Conservation (phyloP, 2,329 filamentous ascomycete species). For the Stachybotrys echinatus region DNA sequence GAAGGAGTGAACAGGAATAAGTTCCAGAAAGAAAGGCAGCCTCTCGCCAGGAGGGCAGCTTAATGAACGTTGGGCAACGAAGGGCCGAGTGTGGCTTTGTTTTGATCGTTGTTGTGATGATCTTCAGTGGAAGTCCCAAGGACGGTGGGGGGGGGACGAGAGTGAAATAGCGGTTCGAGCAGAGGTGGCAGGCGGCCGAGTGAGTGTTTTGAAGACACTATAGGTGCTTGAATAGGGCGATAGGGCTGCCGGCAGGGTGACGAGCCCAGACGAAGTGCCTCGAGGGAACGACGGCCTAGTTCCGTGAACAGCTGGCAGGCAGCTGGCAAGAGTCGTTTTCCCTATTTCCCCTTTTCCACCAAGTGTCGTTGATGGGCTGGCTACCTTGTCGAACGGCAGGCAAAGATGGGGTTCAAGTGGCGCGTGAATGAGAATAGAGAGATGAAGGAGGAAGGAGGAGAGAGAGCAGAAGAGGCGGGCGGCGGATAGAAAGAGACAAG, state of each 20-base stretch:
- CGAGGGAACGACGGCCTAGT: neutral
- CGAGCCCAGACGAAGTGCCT: neutral
- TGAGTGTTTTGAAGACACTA: neutral
- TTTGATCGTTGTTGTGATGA: constrained; percentile 5
- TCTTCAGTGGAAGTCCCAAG: neutral
- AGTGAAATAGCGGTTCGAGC: constrained; percentile 1
- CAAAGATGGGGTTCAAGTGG: neutral
- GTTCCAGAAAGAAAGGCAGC: neutral
- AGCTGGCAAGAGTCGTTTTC: neutral
- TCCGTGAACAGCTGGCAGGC: neutral
- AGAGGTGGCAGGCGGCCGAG: neutral
- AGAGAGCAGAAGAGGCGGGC: no score
- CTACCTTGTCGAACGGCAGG: no score
- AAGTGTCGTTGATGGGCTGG: no score
- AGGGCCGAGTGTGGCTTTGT: neutral
- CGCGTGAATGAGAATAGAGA: neutral
- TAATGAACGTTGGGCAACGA: neutral
- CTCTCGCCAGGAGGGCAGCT: neutral
- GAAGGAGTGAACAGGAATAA: neutral
- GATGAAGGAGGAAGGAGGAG: constrained; percentile 4
- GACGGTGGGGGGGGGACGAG: constrained; percentile 1
- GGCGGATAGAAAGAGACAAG: constrained; percentile 8
- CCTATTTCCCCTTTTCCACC: no score
- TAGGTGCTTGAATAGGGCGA: neutral
- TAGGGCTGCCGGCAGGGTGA: no score